These are phyloP conservation scores for Allantophomopsis cytisporea DNA, from an alignment of 2,329 filamentous ascomycete genomes.

Conservation along the genomic window DNA sequence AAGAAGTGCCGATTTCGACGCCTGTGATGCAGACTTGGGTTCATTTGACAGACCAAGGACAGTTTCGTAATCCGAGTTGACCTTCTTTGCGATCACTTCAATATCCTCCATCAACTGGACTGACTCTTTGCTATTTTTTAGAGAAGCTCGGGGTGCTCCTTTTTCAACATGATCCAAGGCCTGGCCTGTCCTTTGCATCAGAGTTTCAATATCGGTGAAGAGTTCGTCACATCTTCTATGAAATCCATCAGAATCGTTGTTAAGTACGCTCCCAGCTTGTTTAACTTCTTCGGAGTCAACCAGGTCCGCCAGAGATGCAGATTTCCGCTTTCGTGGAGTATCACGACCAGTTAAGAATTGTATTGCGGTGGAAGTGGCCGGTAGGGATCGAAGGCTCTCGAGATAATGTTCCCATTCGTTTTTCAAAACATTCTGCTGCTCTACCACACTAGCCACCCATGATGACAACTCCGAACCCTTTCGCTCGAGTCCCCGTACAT, in stretches of 20 bases:
- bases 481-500: conserved; percentile 57
- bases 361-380: conserved; percentile 53
- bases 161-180: conserved; percentile 52
- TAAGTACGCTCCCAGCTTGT: conserved; percentile 55
- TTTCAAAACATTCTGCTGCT: conserved; percentile 52
- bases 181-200: conserved; percentile 46
- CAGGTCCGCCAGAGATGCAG: conserved; percentile 57
- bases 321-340: conserved; percentile 25
- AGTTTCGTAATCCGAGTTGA: conserved; percentile 74
- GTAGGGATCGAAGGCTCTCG: conserved; percentile 46
- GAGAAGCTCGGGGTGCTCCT: conserved; percentile 35
- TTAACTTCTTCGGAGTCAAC: conserved; percentile 62
- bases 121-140: conserved; percentile 48
- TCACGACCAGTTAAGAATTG: conserved; percentile 45
- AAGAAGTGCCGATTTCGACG: conserved; percentile 47
- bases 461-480: conserved; percentile 58
- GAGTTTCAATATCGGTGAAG: conserved; percentile 42
- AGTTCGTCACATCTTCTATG: conserved; percentile 44
- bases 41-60: conserved; percentile 55
- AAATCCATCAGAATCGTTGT: conserved; percentile 44
- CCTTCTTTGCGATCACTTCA: conserved; percentile 72
- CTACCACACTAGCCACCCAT: conserved; percentile 54
- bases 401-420: conserved; percentile 57
- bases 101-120: conserved; percentile 69
- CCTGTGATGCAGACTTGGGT: conserved; percentile 48